Evolutionary conservation across 768 basidiomycete species (phyloP).

Genomic region (Russula virescens): DNA sequence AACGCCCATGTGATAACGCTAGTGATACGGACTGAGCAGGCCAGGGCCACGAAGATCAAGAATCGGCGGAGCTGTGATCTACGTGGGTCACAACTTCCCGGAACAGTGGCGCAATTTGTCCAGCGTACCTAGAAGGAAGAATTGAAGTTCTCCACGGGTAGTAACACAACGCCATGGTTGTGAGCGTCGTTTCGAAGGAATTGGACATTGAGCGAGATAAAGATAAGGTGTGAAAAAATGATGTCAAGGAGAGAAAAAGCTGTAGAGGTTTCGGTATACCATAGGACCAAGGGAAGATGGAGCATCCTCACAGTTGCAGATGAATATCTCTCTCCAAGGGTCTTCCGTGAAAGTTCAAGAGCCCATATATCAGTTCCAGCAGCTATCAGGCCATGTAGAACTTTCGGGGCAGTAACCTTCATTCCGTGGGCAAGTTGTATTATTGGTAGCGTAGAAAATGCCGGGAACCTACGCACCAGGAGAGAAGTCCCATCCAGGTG

Average conservation of each 20-base stretch:
- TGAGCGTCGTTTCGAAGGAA: conserved; percentile 84
- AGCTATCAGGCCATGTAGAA: conserved; percentile 72
- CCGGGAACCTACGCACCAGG: conserved; percentile 48
- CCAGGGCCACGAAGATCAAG: conserved; percentile 61
- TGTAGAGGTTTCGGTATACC: conserved; percentile 30
- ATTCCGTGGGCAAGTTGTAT: neutral
- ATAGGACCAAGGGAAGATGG: neutral
- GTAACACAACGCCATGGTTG: conserved; percentile 65
- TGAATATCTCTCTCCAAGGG: conserved; percentile 54
- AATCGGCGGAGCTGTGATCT: conserved; percentile 33
- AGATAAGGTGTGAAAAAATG: conserved; percentile 81
- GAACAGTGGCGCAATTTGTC: neutral
- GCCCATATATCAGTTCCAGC: conserved; percentile 76
- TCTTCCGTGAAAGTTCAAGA: conserved; percentile 49
- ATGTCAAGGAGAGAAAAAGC: conserved; percentile 76
- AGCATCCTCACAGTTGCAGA: conserved; percentile 54
- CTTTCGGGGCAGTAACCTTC: conserved; percentile 68
- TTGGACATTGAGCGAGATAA: conserved; percentile 89
- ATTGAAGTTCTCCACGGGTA: conserved; percentile 60
- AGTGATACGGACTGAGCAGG: conserved; percentile 83
- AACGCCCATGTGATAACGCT: conserved; percentile 83
- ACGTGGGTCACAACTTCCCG: conserved; percentile 21
- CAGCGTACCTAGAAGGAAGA: conserved; percentile 23
- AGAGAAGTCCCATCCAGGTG: conserved; percentile 49
- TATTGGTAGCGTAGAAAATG: conserved; percentile 3